Conservation (phyloP, 257 asterid species). For the Asclepias syriaca region DNA sequence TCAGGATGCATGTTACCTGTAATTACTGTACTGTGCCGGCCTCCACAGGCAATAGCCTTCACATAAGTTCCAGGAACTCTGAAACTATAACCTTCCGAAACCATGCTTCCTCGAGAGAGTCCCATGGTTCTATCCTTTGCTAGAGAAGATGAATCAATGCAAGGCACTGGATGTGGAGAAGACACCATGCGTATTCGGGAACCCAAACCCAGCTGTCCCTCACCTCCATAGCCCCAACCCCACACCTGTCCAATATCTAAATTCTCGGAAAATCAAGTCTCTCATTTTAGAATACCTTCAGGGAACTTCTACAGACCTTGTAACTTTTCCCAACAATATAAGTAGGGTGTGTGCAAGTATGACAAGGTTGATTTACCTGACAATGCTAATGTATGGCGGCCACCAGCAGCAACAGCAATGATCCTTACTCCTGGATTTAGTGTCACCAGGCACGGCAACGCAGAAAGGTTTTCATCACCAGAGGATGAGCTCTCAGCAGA, state of each 20-base stretch:
- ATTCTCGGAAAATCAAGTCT: conserved; percentile 35
- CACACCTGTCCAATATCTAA: conserved; percentile 96
- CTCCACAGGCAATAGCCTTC: conserved; percentile 95
- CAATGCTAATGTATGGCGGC: conserved; percentile 87
- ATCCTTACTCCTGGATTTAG: conserved; percentile 79
- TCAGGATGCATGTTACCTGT: conserved; percentile 49
- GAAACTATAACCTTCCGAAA: conserved; percentile 52
- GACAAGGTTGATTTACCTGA: conserved; percentile 51
- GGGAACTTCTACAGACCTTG: conserved; percentile 7
- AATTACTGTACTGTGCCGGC: conserved; percentile 89
- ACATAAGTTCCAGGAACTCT: conserved; percentile 77
- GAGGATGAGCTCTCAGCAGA: conserved; percentile 72
- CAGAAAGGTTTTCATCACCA: conserved; percentile 71
- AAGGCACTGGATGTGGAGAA: conserved; percentile 93
- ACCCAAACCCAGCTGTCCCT: conserved; percentile 96
- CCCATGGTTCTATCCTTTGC: conserved; percentile 47
- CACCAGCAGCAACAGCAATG: conserved; percentile 86
- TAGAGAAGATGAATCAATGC: conserved; percentile 55
- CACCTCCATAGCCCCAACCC: conserved; percentile 99
- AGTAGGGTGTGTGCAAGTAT: conserved; percentile 5
- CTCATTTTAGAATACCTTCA: conserved; percentile 15
- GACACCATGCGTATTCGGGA: conserved; percentile 91
- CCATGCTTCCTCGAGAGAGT: conserved; percentile 52
- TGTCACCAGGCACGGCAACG: conserved; percentile 82
- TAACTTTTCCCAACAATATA: neutral